Conservation (phyloP, 768 basidiomycete genomes). For the Clathrus columnatus region DNA sequence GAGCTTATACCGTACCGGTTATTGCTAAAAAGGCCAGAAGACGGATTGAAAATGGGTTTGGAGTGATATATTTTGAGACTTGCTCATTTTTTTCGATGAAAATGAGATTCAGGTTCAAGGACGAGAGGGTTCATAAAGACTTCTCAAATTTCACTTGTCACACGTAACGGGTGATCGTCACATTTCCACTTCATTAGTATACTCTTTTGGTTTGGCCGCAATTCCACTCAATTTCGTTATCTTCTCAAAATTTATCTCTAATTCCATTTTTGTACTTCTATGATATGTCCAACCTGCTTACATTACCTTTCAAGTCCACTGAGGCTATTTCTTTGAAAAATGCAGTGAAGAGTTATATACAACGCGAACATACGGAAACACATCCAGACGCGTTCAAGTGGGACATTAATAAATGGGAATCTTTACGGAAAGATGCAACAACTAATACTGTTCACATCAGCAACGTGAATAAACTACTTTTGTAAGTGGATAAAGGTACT, state of each 20-base stretch:
- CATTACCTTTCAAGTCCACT: conserved; percentile 67
- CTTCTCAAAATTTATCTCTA: too few species aligned
- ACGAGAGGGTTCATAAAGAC: too few species aligned
- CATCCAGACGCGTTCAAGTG: conserved; percentile 80
- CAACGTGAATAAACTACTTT: conserved; percentile 41
- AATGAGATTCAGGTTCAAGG: too few species aligned
- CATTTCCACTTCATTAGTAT: neutral
- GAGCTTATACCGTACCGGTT: too few species aligned
- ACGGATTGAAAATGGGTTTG: too few species aligned
- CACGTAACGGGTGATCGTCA: neutral
- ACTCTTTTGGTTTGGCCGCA: too few species aligned
- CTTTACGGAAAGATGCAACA: conserved; percentile 49
- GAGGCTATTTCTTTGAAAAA: conserved; percentile 45
- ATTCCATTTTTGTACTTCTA: too few species aligned
- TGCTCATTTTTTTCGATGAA: too few species aligned
- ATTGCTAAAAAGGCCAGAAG: too few species aligned
- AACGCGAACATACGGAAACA: conserved; percentile 48
- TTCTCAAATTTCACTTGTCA: neutral
- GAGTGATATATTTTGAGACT: too few species aligned
- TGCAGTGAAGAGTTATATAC: conserved; percentile 57
- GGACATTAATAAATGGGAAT: conserved; percentile 68
- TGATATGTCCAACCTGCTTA: conserved; percentile 71
- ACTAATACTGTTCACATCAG: conserved; percentile 46
- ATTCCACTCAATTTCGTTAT: too few species aligned
- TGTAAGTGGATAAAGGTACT: conserved; percentile 38